Conservation (phyloP, 2,329 filamentous ascomycete species). For the Scytalidium lignicola region DNA sequence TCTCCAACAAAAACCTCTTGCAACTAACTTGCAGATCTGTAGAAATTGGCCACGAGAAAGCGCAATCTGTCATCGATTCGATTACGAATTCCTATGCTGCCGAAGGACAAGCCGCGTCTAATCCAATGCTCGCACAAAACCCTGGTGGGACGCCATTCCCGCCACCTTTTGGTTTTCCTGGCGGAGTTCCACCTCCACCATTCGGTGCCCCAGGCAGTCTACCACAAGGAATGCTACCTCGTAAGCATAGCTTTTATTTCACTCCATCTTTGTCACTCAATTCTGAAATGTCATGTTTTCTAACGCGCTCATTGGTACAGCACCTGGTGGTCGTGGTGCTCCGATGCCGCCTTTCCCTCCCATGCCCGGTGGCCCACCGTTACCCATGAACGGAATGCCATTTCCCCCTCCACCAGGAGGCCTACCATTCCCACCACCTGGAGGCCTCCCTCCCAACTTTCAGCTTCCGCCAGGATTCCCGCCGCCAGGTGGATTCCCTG, state of each 20-base stretch:
- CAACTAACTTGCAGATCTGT: constrained; percentile 4
- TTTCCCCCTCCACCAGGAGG: constrained; percentile 29
- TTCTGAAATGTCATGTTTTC: too few species aligned
- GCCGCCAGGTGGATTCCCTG: constrained; percentile 28
- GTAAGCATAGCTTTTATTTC: constrained; percentile 32
- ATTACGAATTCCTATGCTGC: constrained; percentile 95
- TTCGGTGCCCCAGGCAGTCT: constrained; percentile 30
- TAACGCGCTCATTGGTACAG: constrained; percentile 27
- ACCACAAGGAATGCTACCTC: constrained; percentile 44
- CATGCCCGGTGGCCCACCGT: constrained; percentile 11
- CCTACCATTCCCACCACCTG: constrained; percentile 39
- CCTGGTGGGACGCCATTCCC: constrained; percentile 43
- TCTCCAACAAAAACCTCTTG: background rate
- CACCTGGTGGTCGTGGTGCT: constrained; percentile 38
- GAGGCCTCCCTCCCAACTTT: constrained; percentile 47
- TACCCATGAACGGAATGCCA: constrained; percentile 31
- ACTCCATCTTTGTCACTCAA: background rate
- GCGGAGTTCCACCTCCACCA: constrained; percentile 35
- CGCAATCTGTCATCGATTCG: constrained; percentile 95
- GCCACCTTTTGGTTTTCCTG: constrained; percentile 59
- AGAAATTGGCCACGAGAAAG: constrained; percentile 98
- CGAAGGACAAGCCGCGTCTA: constrained; percentile 81
- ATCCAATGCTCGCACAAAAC: constrained; percentile 74
- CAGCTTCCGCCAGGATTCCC: constrained; percentile 41
- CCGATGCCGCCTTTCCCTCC: constrained; percentile 20